phyloP scores from a whole-genome alignment of 2,329 filamentous ascomycete species.

The Cercospora janseana region DNA sequence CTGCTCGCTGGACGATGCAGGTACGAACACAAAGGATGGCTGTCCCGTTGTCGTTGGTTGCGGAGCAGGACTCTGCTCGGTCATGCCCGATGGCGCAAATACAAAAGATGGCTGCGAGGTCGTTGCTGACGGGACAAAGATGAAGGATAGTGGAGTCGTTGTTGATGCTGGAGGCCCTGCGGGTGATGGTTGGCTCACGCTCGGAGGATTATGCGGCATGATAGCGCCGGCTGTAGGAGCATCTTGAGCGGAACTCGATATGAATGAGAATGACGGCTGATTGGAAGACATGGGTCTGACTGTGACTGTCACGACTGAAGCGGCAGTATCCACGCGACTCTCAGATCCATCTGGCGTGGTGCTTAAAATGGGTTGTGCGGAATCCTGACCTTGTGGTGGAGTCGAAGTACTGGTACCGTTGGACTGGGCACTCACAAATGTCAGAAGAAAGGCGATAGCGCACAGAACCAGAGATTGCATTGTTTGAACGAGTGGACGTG shows the following conservation, averaged over 20 bases:
- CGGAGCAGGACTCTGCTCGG: no score
- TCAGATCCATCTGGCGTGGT: no score
- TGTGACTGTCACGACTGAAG: no score
- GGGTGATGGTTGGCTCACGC: no score
- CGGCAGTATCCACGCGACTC: no score
- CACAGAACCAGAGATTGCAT: background rate
- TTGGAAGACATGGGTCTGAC: no score
- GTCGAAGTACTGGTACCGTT: background rate
- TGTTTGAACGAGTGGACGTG: slow-evolving; percentile 24
- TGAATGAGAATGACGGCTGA: background rate
- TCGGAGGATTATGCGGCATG: no score
- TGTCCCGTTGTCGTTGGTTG: no score
- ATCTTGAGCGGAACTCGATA: slow-evolving; percentile 1
- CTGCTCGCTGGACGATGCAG: background rate
- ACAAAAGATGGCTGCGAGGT: background rate
- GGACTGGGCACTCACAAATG: slow-evolving; percentile 15
- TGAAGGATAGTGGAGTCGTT: slow-evolving; percentile 3
- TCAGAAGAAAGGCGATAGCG: background rate
- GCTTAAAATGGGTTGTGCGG: background rate
- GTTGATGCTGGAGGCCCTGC: no score
- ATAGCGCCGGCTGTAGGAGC: background rate
- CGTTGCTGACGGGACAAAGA: background rate
- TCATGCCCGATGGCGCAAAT: background rate
- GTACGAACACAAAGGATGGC: background rate
- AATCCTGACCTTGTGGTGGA: background rate